A percentile compares a stretch with the other conserved stretches of the same genome.
Evolutionary conservation across 441 rosid genomes (phyloP).

Genomic region (Bocquillonia castaneifolia): DNA sequence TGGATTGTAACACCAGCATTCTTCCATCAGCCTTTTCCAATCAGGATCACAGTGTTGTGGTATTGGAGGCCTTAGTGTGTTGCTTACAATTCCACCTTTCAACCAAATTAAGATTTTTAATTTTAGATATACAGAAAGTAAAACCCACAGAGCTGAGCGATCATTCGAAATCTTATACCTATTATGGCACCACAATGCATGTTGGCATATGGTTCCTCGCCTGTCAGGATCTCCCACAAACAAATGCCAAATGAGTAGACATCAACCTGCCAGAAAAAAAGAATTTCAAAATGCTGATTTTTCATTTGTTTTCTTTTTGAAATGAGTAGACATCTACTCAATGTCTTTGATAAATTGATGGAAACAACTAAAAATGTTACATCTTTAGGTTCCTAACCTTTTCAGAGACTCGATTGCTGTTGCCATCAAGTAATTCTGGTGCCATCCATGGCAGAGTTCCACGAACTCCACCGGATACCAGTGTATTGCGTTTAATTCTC

Average conservation of each 20-base stretch:
- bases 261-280: constrained; percentile 54
- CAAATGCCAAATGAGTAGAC: constrained; percentile 82
- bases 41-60: constrained; percentile 63
- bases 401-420: constrained; percentile 76
- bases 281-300: not conserved
- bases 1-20: constrained; percentile 79
- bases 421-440: constrained; percentile 78
- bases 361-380: not conserved
- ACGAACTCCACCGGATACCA: constrained; percentile 84
- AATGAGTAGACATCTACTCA: not conserved
- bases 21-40: constrained; percentile 78
- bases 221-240: constrained; percentile 82
- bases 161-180: constrained; percentile 39
- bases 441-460: constrained; percentile 99
- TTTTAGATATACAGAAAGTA: not conserved
- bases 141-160: not conserved
- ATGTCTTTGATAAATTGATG: not conserved
- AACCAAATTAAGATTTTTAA: not conserved
- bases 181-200: constrained; percentile 92
- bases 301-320: not conserved
- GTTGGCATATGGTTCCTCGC: constrained; percentile 85
- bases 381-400: constrained; percentile 41
- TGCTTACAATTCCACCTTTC: constrained; percentile 79
- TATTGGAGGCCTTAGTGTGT: constrained; percentile 67
- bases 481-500: constrained; percentile 76